Percentiles rank a stretch among this genome's conserved stretches.
Conservation (phyloP, 2,329 filamentous ascomycete genomes). For the Cephalotrichum gorgonifer region DNA sequence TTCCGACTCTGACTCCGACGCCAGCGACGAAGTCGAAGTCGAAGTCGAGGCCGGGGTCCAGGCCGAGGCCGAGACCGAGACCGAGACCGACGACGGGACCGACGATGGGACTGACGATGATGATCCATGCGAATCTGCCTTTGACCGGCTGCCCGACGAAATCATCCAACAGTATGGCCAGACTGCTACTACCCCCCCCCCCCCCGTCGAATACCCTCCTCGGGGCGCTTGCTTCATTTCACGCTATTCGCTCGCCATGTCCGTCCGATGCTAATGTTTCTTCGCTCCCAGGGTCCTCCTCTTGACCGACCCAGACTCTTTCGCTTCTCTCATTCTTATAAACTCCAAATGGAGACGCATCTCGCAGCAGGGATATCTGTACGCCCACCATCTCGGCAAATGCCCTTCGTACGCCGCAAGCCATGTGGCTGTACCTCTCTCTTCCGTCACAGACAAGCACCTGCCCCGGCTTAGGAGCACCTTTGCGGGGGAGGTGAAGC, state of each 20-base stretch:
- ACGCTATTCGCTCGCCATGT: too few species aligned
- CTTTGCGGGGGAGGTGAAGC: slow-evolving; percentile 62
- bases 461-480: slow-evolving; percentile 51
- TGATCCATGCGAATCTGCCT: slow-evolving; percentile 22
- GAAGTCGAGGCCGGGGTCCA: too few species aligned
- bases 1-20: neutral
- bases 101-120: neutral
- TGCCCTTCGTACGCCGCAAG: slow-evolving; percentile 49
- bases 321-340: slow-evolving; percentile 55
- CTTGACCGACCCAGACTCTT: slow-evolving; percentile 49
- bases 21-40: too few species aligned
- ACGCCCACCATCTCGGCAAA: slow-evolving; percentile 49
- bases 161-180: slow-evolving; percentile 56
- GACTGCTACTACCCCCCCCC: neutral
- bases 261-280: slow-evolving; percentile 8
- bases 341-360: slow-evolving; percentile 56
- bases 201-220: neutral
- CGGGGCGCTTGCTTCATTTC: neutral
- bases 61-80: too few species aligned
- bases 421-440: slow-evolving; percentile 27
- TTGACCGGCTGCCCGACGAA: slow-evolving; percentile 53
- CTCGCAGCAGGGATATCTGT: slow-evolving; percentile 54
- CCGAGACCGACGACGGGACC: neutral
- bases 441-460: slow-evolving; percentile 31
- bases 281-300: slow-evolving; percentile 44